Evolutionary conservation across 148 eudicot species (phyloP), one percentile per base, ranked within the genome.

Genomic region (Mesembryanthemum crystallinum): DNA sequence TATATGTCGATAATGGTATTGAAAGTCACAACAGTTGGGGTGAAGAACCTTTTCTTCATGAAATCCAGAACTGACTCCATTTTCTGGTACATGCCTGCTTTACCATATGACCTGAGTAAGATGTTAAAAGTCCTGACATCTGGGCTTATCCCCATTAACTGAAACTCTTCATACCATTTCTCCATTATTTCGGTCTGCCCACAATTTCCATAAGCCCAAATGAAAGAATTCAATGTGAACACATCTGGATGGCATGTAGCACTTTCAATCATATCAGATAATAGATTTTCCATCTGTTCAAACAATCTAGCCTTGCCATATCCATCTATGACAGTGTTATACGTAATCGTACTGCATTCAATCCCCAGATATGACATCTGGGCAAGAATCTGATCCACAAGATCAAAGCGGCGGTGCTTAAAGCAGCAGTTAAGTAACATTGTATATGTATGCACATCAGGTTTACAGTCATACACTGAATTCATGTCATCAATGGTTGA

Each of bases 131-230:
- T 90, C 83, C 87, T 82, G 66, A 90, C 83, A 74, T 92, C 92
- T 8, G 97, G 96, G 45, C 52, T 79, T 72, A 94, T 78, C 76
- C 97, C 93, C 96, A 94, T 92, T 52, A 83, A 49, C 81, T 85
- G 96, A 85, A 92, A 94, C 72, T 94, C 96, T 59, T 92, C 91
- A 75, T 85, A 94, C 88, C 92, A 90, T 65, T 76, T 94, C 78
- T 94, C 97, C 98, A 94, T 94, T 69, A 90, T 77, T 33, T 87
- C 78, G 59, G 92, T 87, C 76, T 79, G 70, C 43, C 97, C 87
- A 66, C 62, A 74, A 51, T 84, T 84, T 18, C 98, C 98, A 72
- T 90, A 90, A 35, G 97, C 87, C 76, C 91, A 93, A 69, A 92
- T 64, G 32, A 92, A 79, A 9, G 98, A 87, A 72, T 94, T 94